phyloP scores from a whole-genome alignment of 1,284 basidiomycete genomes.

The Moesziomyces sp. region DNA sequence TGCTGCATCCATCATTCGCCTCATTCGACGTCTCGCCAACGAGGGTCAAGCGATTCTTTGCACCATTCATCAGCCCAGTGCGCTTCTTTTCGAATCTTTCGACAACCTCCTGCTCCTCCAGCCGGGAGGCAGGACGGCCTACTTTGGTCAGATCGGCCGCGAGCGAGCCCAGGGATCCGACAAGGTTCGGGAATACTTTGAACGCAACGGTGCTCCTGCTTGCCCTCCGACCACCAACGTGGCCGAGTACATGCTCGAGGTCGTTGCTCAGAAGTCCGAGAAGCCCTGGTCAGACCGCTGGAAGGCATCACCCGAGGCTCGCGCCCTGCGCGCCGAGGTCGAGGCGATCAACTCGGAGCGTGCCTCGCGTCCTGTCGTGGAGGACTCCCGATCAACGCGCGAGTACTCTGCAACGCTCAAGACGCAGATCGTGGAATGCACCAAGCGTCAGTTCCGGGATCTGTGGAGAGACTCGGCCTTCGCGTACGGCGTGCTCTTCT shows the following conservation, averaged over 20 bases:
- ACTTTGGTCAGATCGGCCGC: slow-evolving; percentile 54
- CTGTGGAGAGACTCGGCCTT: slow-evolving; percentile 79
- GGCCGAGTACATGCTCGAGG: slow-evolving; percentile 68
- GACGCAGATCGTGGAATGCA: slow-evolving; percentile 73
- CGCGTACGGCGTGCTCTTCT: slow-evolving; percentile 77
- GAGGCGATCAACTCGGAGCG: slow-evolving; percentile 68
- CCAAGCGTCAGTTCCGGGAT: slow-evolving; percentile 72
- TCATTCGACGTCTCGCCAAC: slow-evolving; percentile 52
- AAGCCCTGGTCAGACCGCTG: slow-evolving; percentile 51
- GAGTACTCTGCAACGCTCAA: slow-evolving; percentile 73
- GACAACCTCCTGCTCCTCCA: slow-evolving; percentile 56
- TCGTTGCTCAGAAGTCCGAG: slow-evolving; percentile 33
- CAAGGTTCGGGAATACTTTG: slow-evolving; percentile 54
- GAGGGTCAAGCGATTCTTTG: slow-evolving; percentile 60
- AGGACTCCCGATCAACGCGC: slow-evolving; percentile 63
- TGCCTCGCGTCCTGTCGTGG: slow-evolving; percentile 28
- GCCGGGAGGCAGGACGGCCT: slow-evolving; percentile 52
- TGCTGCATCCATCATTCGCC: slow-evolving; percentile 53
- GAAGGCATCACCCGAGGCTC: slow-evolving; percentile 69
- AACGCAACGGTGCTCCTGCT: slow-evolving; percentile 49
- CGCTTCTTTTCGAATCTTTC: slow-evolving; percentile 56
- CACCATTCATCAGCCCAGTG: slow-evolving; percentile 61
- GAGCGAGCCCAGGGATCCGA: slow-evolving; percentile 34
- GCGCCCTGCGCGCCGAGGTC: slow-evolving; percentile 69
- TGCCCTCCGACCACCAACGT: slow-evolving; percentile 53